Evolutionary conservation across 306 rosid species (phyloP), one percentile per base, ranked within the genome.

Genomic region (Bauhinia variegata): DNA sequence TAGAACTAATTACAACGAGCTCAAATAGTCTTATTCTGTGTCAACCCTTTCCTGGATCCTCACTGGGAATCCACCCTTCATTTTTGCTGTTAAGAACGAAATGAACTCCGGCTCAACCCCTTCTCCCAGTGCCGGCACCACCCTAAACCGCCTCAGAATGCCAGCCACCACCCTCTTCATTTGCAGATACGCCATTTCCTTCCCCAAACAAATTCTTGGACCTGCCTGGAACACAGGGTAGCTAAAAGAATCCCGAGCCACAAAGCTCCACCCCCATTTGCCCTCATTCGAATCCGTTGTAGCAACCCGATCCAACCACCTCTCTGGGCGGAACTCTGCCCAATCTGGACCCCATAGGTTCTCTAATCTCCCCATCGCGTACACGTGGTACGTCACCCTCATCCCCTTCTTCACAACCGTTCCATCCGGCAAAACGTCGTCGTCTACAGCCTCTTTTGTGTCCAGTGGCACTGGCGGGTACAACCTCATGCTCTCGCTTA

Each of bases 101-200:
- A 83, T 52, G 31, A 61, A 81, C 32, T 62, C 75, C 0, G 93
- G 89, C 23, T 78, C 80, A 0, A 30, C 70, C 0, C 67, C 83
- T 0, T 36, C 73, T 1, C 6, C 68, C 59, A 38, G 54, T 18
- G 13, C 63, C 0, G 83, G 89, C 7, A 83, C 93, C 50, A 91
- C 85, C 75, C 43, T 68, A 56, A 91, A 91, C 50, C 67, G 16
- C 61, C 75, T 64, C 2, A 91, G 16, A 54, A 91, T 68, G 0
- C 79, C 91, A 1, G 83, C 80, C 37, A 81, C 88, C 34, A 91
- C 70, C 44, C 84, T 83, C 73, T 88, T 84, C 96, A 91, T 91
- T 51, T 91, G 96, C 81, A 91, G 9, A 60, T 88, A 91, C 3
- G 96, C 97, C 97, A 91, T 91, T 43, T 89, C 97, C 55, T 83